Percentiles rank a stretch among this genome's conserved stretches.
Evolutionary conservation across 2,329 filamentous ascomycete species (phyloP).

Genomic region (Colletotrichum horii): DNA sequence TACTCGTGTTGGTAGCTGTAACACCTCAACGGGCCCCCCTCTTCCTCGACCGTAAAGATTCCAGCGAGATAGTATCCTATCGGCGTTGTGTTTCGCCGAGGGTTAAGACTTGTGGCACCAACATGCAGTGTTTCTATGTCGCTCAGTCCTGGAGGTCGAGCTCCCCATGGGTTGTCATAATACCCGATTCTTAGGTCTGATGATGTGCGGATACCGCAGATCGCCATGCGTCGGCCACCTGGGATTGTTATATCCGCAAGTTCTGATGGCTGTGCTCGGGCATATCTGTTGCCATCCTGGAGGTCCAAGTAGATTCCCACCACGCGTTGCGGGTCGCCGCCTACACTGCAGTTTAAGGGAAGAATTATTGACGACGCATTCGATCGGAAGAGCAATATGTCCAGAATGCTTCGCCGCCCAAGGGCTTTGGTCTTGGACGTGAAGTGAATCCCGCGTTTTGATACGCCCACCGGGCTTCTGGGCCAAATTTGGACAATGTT

Average conservation of each 20-base stretch:
- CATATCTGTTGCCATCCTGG: not conserved
- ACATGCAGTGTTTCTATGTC: not conserved
- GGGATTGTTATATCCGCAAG: not conserved
- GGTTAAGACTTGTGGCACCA: not conserved
- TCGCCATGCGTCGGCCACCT: not conserved
- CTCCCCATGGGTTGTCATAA: not conserved
- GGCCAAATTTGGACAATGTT: not conserved
- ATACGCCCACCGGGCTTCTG: not conserved
- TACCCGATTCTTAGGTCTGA: not conserved
- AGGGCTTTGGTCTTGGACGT: not conserved
- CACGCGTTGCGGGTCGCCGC: not conserved
- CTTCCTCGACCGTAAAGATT: not conserved
- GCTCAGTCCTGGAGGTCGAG: not conserved
- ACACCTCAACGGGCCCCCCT: not conserved
- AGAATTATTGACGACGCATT: not conserved
- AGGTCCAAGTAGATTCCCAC: not conserved
- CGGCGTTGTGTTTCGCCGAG: not conserved
- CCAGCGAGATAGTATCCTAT: not conserved
- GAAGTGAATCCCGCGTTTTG: not conserved
- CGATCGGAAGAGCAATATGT: not conserved
- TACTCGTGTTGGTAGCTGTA: slow-evolving; percentile 5
- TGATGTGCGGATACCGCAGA: not conserved
- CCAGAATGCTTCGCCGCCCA: not conserved
- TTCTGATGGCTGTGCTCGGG: not conserved
- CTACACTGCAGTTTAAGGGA: not conserved